Evolutionary conservation across 2,329 filamentous ascomycete species (phyloP).

Genomic region (Fusarium napiforme): DNA sequence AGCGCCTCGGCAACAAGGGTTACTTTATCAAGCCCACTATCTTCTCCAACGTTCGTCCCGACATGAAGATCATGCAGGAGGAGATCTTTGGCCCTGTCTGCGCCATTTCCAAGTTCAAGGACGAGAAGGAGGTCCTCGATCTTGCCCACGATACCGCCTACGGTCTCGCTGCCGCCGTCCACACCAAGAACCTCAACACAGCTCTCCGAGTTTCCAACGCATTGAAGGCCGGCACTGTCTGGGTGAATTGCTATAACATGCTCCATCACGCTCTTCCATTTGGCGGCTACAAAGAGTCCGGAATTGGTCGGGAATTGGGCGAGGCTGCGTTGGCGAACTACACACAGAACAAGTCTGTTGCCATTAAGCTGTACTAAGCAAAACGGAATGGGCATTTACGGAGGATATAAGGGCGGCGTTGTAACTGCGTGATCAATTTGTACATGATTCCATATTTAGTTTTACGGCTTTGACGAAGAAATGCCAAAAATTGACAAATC

Average conservation of each 20-base stretch:
- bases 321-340: conserved; percentile 75
- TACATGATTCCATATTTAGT: conserved; percentile 39
- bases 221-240: conserved; percentile 75
- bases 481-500: conserved; percentile 32
- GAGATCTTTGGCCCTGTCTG: conserved; percentile 93
- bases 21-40: conserved; percentile 95
- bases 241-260: conserved; percentile 74
- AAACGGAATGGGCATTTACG: conserved; percentile 15
- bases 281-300: conserved; percentile 81
- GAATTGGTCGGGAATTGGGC: conserved; percentile 81
- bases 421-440: conserved; percentile 36
- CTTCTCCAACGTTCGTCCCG: conserved; percentile 81
- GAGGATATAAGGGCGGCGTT: conserved; percentile 35
- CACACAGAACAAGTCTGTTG: conserved; percentile 74
- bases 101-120: conserved; percentile 87
- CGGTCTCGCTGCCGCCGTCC: conserved; percentile 84
- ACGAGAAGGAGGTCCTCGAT: conserved; percentile 80
- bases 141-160: conserved; percentile 81
- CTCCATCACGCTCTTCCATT: conserved; percentile 75
- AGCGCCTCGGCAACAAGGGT: conserved; percentile 75
- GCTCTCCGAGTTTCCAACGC: conserved; percentile 82
- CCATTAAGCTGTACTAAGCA: conserved; percentile 55
- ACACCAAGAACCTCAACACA: conserved; percentile 85
- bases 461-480: conserved; percentile 33
- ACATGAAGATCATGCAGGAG: conserved; percentile 93